Base-by-base conservation (phyloP, 148 eudicot genomes). In the Cornus suecica region DNA sequence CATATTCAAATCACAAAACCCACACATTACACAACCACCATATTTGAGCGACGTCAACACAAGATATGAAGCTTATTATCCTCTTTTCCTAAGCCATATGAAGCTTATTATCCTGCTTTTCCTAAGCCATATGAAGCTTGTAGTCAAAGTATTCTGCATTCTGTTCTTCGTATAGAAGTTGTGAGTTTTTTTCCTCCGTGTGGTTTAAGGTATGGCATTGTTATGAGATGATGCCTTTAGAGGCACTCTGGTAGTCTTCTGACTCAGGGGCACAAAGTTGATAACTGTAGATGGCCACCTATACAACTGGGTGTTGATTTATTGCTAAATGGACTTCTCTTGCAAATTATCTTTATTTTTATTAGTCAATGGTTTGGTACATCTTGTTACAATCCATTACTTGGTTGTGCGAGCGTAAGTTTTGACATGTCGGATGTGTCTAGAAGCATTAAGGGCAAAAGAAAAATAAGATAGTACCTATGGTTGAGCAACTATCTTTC, bases 171-270 rank as follows among this genome's bases (percentile, higher is more conserved):
- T 27, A 23, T 34, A 16, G 34, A 32, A 48, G 37, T 62, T 62
- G 67, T 67, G 16, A 37, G 23, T 60, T 32, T 29, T 34, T 67
- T 34, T 62, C 32, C 48, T 72, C 24, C 61, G 27, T 52, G 30
- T 72, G 54, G 65, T 56, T 72, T 58, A 30, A 58, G 27, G 8
- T 7, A 45, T 32, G 6, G 27, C 37, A 25, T 6, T 58, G 60
- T 72, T 58, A 0, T 72, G 51, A 29, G 5, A 72, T 23, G 14
- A 32, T 72, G 75, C 65, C 31, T n/a, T 29, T 72, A 72, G 16
- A 58, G 23, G n/a, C 8, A 24, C 8, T 41, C 72, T 14, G 4
- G 72, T 37, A 52, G 56, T 4, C 56, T 41, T 11, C 24, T 15
- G 15, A 51, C 28, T 45, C 10, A 10, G 48, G 27, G 6, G 73